These are phyloP conservation scores for Aspergillus diversus DNA, from an alignment of 495 filamentous ascomycete species.

Conservation along the genomic window DNA sequence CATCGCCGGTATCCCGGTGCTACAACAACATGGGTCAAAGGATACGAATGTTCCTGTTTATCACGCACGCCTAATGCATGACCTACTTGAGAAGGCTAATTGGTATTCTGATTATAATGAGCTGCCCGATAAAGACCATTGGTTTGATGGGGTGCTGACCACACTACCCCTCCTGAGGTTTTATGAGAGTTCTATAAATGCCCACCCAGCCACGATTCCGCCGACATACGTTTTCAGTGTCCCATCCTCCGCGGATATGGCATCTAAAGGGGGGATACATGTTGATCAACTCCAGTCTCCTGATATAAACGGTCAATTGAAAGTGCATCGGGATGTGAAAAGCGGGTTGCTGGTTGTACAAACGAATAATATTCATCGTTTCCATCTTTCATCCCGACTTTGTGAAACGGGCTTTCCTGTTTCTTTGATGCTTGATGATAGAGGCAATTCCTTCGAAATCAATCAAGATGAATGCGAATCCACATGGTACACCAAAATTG, in stretches of 20 bases:
- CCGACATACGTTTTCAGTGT: slow-evolving; percentile 49
- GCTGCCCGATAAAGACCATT: slow-evolving; percentile 53
- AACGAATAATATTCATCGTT: slow-evolving; percentile 45
- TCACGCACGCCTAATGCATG: slow-evolving; percentile 58
- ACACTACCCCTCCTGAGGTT: slow-evolving; percentile 45
- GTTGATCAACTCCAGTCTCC: slow-evolving; percentile 51
- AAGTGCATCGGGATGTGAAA: slow-evolving; percentile 27
- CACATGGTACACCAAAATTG: slow-evolving; percentile 22
- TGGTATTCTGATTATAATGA: slow-evolving; percentile 53
- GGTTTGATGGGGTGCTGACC: slow-evolving; percentile 57
- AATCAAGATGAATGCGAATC: slow-evolving; percentile 8
- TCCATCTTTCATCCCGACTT: slow-evolving; percentile 32
- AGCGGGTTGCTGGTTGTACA: slow-evolving; percentile 32
- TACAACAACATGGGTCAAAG: slow-evolving; percentile 58
- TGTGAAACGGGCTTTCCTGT: slow-evolving; percentile 16
- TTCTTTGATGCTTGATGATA: slow-evolving; percentile 31
- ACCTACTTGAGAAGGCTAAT: slow-evolving; percentile 45
- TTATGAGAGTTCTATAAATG: slow-evolving; percentile 30
- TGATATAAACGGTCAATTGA: slow-evolving; percentile 47
- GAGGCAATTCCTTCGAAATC: slow-evolving; percentile 11
- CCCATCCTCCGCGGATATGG: slow-evolving; percentile 54
- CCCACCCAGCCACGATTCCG: slow-evolving; percentile 24
- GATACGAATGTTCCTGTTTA: slow-evolving; percentile 65
- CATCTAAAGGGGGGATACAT: slow-evolving; percentile 51
- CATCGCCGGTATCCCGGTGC: slow-evolving; percentile 54